Percentiles rank a stretch among this genome's conserved stretches.
Conservation (phyloP, 257 asterid genomes). For the Perilla frutescens region DNA sequence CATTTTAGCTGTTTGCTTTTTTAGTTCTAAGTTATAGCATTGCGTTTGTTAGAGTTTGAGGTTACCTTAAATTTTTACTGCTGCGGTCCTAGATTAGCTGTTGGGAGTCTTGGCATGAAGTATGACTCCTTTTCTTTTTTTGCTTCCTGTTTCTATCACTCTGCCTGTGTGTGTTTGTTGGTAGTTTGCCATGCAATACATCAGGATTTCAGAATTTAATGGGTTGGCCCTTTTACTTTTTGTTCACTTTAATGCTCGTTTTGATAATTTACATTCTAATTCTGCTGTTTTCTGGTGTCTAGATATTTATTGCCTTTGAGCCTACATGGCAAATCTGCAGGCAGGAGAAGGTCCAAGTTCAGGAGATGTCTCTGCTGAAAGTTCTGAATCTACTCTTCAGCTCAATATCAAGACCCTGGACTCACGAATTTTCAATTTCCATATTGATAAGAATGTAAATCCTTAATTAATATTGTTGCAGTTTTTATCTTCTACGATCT, state of each 20-base stretch:
- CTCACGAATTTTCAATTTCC: conserved; percentile 59
- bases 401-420: conserved; percentile 83
- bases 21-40: neutral
- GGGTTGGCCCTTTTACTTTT: neutral
- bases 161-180: neutral
- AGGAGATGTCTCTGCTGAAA: conserved; percentile 48
- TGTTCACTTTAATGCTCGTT: neutral
- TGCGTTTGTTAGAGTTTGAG: neutral
- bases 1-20: neutral
- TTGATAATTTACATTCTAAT: neutral
- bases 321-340: conserved; percentile 65
- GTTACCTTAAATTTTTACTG: neutral
- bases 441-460: conserved; percentile 68
- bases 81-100: neutral
- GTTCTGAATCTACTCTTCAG: conserved; percentile 59
- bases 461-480: conserved; percentile 10
- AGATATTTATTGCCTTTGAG: conserved; percentile 36
- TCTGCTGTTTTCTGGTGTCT: conserved; percentile 15
- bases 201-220: neutral
- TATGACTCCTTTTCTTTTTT: no score
- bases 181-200: neutral
- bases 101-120: no score
- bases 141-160: no score
- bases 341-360: conserved; percentile 53
- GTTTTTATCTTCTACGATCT: conserved; percentile 9